A percentile compares a stretch with the other conserved stretches of the same genome.
phyloP scores from a whole-genome alignment of 2,329 filamentous ascomycete genomes.

The Fusarium duplospermum region DNA sequence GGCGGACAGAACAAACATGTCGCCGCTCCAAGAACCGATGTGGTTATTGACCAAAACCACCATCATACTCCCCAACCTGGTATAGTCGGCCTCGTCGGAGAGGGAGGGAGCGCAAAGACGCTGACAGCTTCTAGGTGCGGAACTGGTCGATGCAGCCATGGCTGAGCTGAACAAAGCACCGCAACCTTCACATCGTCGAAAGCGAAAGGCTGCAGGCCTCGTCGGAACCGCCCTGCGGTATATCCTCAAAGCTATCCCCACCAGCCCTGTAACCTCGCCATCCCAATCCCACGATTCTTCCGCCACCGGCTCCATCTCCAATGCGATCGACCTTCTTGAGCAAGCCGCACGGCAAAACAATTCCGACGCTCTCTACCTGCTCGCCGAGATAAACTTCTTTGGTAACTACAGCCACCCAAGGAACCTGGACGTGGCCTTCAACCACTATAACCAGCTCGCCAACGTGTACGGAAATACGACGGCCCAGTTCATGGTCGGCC shows the following conservation, averaged over 20 bases:
- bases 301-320: constrained; percentile 58
- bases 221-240: constrained; percentile 56
- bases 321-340: constrained; percentile 65
- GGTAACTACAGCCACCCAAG: constrained; percentile 91
- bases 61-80: constrained; percentile 51
- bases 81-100: constrained; percentile 39
- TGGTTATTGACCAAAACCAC: constrained; percentile 44
- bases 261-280: constrained; percentile 60
- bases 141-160: constrained; percentile 65
- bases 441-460: constrained; percentile 83
- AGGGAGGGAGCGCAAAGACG: constrained; percentile 4
- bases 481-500: constrained; percentile 93
- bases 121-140: constrained; percentile 56
- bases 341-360: constrained; percentile 67
- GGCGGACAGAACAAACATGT: constrained; percentile 48
- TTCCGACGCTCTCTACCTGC: constrained; percentile 86
- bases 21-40: constrained; percentile 46
- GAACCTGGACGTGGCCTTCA: constrained; percentile 83
- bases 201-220: constrained; percentile 59
- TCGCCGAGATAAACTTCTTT: constrained; percentile 96
- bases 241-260: constrained; percentile 62
- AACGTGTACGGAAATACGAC: constrained; percentile 85
- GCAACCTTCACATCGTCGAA: constrained; percentile 56
- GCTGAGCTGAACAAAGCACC: constrained; percentile 63
- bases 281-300: constrained; percentile 51